Evolutionary conservation across 257 asterid genomes (phyloP).

Genomic region (Capsicum baccatum): DNA sequence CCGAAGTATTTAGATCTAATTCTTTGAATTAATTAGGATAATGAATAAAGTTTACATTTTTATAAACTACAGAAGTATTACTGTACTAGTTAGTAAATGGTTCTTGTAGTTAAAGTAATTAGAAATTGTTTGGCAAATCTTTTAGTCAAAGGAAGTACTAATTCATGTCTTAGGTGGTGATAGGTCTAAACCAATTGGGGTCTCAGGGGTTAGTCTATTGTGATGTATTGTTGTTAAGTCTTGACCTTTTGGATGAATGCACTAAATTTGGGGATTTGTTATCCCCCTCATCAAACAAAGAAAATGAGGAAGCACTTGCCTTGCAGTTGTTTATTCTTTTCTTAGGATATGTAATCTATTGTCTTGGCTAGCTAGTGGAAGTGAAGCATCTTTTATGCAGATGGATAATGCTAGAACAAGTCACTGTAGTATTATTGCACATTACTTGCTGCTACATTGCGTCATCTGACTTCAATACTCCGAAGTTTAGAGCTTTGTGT

Average conservation of each 20-base stretch:
- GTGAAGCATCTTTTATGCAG: not conserved
- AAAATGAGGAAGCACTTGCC: not conserved
- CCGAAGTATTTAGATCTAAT: slow-evolving; percentile 4
- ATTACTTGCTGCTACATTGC: not conserved
- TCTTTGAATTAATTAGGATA: not conserved
- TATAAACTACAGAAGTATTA: not conserved
- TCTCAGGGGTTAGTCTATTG: not conserved
- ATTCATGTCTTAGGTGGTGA: not conserved
- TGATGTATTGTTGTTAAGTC: not conserved
- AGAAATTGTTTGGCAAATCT: not conserved
- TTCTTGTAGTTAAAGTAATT: not conserved
- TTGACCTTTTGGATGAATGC: not conserved
- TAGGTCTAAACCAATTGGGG: not conserved
- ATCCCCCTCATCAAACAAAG: not conserved
- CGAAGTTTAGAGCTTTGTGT: not conserved
- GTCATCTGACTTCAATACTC: not conserved
- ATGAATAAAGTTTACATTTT: not conserved
- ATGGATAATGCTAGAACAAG: not conserved
- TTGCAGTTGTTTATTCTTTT: not conserved
- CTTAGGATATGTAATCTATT: not conserved
- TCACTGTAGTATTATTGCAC: not conserved
- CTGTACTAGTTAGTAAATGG: not conserved
- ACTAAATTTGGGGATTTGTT: not conserved
- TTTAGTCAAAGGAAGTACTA: not conserved
- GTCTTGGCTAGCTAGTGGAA: not conserved